phyloP scores from a whole-genome alignment of 2,329 filamentous ascomycete species.

The Pyricularia grisea region DNA sequence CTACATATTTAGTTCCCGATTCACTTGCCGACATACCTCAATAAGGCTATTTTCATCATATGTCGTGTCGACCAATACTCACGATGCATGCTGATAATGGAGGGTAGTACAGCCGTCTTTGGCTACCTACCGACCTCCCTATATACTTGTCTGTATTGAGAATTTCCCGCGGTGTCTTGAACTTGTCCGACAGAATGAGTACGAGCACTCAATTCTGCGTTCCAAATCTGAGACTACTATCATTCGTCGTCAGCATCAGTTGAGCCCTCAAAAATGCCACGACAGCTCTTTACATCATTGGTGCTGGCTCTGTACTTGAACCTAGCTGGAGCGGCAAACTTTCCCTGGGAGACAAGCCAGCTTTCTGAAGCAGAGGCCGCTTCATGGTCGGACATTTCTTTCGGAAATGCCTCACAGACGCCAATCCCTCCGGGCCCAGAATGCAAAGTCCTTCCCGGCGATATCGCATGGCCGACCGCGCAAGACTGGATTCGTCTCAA shows the following conservation, averaged over 20 bases:
- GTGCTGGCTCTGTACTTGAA: not conserved
- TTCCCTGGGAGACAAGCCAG: constrained; percentile 11
- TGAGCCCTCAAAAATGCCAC: not conserved
- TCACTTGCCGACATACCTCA: not conserved
- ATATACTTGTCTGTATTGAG: not conserved
- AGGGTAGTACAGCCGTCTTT: not conserved
- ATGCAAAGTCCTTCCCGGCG: constrained; percentile 22
- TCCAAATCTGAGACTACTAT: not conserved
- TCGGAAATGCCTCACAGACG: constrained; percentile 14
- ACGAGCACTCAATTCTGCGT: not conserved
- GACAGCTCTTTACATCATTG: not conserved
- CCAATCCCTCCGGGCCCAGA: constrained; percentile 7
- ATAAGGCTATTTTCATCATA: not conserved
- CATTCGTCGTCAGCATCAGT: not conserved
- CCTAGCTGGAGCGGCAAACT: constrained; percentile 5
- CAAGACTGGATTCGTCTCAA: constrained; percentile 19
- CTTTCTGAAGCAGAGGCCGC: constrained; percentile 20
- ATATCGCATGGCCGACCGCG: constrained; percentile 18
- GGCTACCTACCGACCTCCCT: too few relatives aligned
- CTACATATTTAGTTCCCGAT: not conserved
- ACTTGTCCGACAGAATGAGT: not conserved
- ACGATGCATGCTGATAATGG: not conserved
- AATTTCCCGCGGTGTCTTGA: not conserved
- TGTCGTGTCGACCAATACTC: not conserved
- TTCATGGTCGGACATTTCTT: constrained; percentile 20